Percentiles rank a stretch among this genome's conserved stretches.
Evolutionary conservation across 305 asterid genomes (phyloP).

Genomic region (Ruellia speciosa): DNA sequence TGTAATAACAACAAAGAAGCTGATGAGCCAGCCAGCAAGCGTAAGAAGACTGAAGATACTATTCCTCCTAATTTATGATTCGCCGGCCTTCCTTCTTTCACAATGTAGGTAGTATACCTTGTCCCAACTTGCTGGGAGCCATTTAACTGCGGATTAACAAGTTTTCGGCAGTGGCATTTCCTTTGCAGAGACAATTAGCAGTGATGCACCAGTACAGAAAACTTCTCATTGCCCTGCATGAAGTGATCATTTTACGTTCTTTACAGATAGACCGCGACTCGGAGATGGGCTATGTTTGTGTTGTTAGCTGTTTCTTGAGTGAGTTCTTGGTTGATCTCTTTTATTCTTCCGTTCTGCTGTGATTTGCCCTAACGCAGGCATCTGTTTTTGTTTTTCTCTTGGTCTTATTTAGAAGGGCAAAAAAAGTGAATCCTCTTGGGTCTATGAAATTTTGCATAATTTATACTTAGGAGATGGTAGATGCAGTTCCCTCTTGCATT

Average conservation of each 20-base stretch:
- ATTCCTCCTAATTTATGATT: slow-evolving; percentile 44
- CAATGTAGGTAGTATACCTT: background rate
- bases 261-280: background rate
- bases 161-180: slow-evolving; percentile 33
- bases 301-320: background rate
- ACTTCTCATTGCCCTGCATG: background rate
- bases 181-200: slow-evolving; percentile 37
- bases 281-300: background rate
- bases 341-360: too few relatives aligned
- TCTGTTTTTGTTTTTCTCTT: too few relatives aligned
- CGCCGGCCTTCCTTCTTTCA: slow-evolving; percentile 9
- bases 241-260: background rate
- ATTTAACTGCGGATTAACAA: background rate
- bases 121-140: slow-evolving; percentile 18
- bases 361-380: too few relatives aligned
- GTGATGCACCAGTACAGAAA: slow-evolving; percentile 12
- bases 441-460: too few relatives aligned
- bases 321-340: background rate
- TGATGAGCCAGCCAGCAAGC: slow-evolving; percentile 64
- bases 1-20: slow-evolving; percentile 30
- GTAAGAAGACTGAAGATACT: slow-evolving; percentile 67
- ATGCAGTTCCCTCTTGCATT: too few relatives aligned
- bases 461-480: too few relatives aligned
- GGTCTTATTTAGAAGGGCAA: too few relatives aligned
- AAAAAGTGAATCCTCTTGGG: too few relatives aligned